Conservation (phyloP, 1,139 yeast genomes). For the Yamadazyma aaseri region DNA sequence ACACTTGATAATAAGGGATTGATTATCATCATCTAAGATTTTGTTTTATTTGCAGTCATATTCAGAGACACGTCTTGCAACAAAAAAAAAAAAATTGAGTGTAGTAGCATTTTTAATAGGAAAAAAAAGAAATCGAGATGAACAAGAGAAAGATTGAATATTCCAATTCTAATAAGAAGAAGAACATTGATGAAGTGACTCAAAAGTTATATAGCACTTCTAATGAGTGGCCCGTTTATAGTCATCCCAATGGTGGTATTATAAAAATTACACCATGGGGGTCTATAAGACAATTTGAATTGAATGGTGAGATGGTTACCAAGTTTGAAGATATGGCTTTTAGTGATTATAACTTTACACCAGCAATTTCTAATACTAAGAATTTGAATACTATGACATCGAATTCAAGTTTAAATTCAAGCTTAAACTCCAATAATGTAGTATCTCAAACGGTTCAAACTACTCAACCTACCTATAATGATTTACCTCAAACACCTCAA, state of each 20-base stretch:
- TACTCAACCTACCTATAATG: slow-evolving; percentile 17
- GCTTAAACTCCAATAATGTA: too few species aligned
- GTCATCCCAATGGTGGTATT: slow-evolving; percentile 65
- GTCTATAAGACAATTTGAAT: slow-evolving; percentile 33
- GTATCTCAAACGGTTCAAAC: neutral
- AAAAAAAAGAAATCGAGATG: slow-evolving; percentile 11
- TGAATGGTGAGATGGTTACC: slow-evolving; percentile 37
- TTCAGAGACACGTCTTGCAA: neutral
- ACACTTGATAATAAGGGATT: too few species aligned
- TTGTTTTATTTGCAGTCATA: too few species aligned
- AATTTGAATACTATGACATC: slow-evolving; percentile 2
- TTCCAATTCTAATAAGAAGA: slow-evolving; percentile 22
- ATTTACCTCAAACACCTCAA: slow-evolving; percentile 39
- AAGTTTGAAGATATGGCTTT: slow-evolving; percentile 46
- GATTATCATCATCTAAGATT: too few species aligned
- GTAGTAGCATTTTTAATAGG: too few species aligned
- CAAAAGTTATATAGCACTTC: slow-evolving; percentile 25
- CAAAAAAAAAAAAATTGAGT: neutral
- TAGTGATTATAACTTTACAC: slow-evolving; percentile 32
- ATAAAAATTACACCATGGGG: slow-evolving; percentile 69
- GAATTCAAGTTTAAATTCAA: slow-evolving; percentile 15
- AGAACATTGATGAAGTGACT: slow-evolving; percentile 23
- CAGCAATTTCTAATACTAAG: slow-evolving; percentile 12
- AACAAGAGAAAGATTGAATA: slow-evolving; percentile 30
- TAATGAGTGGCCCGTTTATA: slow-evolving; percentile 58